Evolutionary conservation across 495 filamentous ascomycete genomes (phyloP).

Genomic region (Schizothecium vesticola): DNA sequence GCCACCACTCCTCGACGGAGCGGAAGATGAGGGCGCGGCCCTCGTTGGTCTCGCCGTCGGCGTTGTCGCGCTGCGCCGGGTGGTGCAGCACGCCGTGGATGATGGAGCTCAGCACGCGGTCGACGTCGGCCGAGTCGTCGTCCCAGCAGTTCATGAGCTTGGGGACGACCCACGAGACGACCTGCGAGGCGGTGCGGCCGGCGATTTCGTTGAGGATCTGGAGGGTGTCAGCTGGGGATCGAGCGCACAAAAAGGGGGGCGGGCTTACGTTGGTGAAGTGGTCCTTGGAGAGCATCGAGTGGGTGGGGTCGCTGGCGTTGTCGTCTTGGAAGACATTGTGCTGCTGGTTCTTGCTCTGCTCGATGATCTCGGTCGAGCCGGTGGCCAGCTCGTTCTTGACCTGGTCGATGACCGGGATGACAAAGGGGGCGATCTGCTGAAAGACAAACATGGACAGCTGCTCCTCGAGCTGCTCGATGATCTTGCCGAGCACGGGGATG

Average conservation of each 20-base stretch:
- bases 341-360: conserved; percentile 71
- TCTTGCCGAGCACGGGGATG: conserved; percentile 71
- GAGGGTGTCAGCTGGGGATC: conserved; percentile 21
- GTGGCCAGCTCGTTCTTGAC: conserved; percentile 78
- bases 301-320: conserved; percentile 69
- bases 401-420: conserved; percentile 79
- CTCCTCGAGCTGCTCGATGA: conserved; percentile 75
- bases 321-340: conserved; percentile 81
- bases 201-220: conserved; percentile 81
- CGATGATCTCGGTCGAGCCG: conserved; percentile 80
- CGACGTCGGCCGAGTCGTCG: conserved; percentile 60
- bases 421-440: conserved; percentile 74
- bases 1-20: conserved; percentile 77
- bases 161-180: conserved; percentile 77
- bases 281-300: conserved; percentile 95
- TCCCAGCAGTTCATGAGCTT: conserved; percentile 85
- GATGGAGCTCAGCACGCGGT: conserved; percentile 64
- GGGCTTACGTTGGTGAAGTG: conserved; percentile 68
- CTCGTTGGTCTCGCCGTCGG: conserved; percentile 66
- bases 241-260: too few relatives aligned
- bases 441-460: conserved; percentile 82
- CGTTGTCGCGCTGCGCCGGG: conserved; percentile 64
- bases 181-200: conserved; percentile 69
- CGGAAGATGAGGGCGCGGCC: conserved; percentile 72
- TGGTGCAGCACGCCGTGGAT: conserved; percentile 83